Percentiles rank a stretch among this genome's conserved stretches.
phyloP scores from a whole-genome alignment of 2,329 filamentous ascomycete genomes.

The Lojkania enalia region DNA sequence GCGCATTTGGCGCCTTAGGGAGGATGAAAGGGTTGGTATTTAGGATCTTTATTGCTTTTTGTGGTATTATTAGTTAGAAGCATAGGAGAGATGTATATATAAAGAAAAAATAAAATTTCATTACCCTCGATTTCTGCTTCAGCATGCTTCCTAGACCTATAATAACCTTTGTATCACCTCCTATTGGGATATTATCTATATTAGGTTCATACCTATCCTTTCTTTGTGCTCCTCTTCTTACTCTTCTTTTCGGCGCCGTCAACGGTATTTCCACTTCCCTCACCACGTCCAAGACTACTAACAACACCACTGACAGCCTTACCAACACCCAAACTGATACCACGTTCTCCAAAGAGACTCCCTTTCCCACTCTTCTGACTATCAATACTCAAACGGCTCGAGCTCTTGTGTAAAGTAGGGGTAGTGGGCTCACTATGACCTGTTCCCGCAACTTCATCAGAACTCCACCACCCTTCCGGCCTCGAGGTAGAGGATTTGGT shows the following conservation, averaged over 20 bases:
- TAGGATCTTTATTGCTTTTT: too few relatives aligned
- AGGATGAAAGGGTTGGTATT: too few relatives aligned
- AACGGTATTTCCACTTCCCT: slow-evolving; percentile 21
- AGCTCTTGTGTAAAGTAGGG: slow-evolving; percentile 20
- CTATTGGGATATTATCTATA: too few relatives aligned
- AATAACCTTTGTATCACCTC: too few relatives aligned
- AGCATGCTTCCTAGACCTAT: too few relatives aligned
- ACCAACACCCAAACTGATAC: slow-evolving; percentile 38
- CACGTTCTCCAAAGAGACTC: slow-evolving; percentile 35
- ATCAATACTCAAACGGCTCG: slow-evolving; percentile 27
- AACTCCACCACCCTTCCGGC: slow-evolving; percentile 46
- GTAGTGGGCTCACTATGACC: slow-evolving; percentile 24
- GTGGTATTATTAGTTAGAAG: too few relatives aligned
- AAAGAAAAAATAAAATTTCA: too few relatives aligned
- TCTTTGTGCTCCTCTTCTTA: slow-evolving; percentile 15
- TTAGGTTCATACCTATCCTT: too few relatives aligned
- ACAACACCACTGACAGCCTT: slow-evolving; percentile 38
- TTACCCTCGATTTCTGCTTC: too few relatives aligned
- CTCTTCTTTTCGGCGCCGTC: slow-evolving; percentile 10
- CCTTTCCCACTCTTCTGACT: slow-evolving; percentile 28
- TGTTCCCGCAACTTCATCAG: slow-evolving; percentile 41
- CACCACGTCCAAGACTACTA: slow-evolving; percentile 26
- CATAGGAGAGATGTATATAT: too few relatives aligned
- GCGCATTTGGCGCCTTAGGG: too few relatives aligned
- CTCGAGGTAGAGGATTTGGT: slow-evolving; percentile 38